These are phyloP conservation scores for Solanum bulbocastanum DNA, from an alignment of 257 asterid genomes.

Conservation along the genomic window DNA sequence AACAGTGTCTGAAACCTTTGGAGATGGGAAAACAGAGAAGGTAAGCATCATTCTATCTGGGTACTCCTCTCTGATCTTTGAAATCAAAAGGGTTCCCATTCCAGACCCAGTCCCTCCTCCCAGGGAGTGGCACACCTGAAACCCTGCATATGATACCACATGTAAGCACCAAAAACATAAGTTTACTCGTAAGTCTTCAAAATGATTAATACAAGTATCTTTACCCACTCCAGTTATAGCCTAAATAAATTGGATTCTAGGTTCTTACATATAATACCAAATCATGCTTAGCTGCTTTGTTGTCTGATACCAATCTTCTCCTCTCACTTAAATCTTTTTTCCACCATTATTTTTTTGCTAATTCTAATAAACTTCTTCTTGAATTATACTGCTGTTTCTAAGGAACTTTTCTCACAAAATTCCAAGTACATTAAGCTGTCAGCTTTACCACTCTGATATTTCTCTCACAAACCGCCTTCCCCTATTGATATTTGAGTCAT, in stretches of 20 bases:
- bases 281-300: not conserved
- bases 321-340: not conserved
- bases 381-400: not conserved
- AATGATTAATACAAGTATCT: not conserved
- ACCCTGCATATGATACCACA: conserved; percentile 15
- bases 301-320: not conserved
- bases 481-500: not conserved
- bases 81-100: conserved; percentile 40
- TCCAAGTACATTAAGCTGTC: not conserved
- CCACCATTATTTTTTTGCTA: no score
- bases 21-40: conserved; percentile 43
- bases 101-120: conserved; percentile 54
- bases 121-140: conserved; percentile 42
- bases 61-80: conserved; percentile 41
- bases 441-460: not conserved
- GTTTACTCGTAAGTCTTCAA: not conserved
- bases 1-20: conserved; percentile 43
- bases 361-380: not conserved
- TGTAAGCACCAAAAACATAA: not conserved
- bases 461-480: not conserved
- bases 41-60: conserved; percentile 48
- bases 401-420: not conserved
- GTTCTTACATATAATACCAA: not conserved
- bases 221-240: not conserved
- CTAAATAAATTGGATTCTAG: not conserved